These are phyloP conservation scores for Termitomyces sp. DNA, from an alignment of 768 basidiomycete genomes.

Conservation along the genomic window DNA sequence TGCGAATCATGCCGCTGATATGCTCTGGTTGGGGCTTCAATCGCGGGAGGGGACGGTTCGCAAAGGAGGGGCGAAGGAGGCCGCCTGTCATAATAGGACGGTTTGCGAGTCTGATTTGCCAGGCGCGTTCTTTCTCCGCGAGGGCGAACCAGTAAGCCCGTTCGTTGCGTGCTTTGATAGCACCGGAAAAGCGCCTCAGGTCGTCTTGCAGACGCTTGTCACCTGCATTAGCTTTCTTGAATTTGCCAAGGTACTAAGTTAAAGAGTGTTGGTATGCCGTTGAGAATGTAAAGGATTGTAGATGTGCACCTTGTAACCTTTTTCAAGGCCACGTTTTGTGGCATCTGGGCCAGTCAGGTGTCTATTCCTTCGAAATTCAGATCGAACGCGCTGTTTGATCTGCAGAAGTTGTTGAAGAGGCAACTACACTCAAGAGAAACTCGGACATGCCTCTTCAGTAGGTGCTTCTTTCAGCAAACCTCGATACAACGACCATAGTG, in stretches of 20 bases:
- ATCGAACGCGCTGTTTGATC: constrained; percentile 54
- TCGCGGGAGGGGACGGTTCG: constrained; percentile 70
- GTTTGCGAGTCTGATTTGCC: constrained; percentile 45
- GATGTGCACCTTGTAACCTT: constrained; percentile 51
- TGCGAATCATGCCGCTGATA: constrained; percentile 66
- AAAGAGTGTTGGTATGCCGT: not conserved
- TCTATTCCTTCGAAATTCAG: constrained; percentile 47
- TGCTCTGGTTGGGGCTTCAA: constrained; percentile 72
- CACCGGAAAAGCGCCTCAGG: constrained; percentile 51
- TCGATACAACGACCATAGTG: constrained; percentile 73
- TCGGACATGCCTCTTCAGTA: constrained; percentile 43
- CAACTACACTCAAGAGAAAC: not conserved
- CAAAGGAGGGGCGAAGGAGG: constrained; percentile 57
- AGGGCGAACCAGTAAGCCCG: constrained; percentile 44
- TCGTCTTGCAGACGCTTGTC: constrained; percentile 40
- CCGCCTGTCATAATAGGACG: constrained; percentile 71
- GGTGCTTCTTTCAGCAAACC: constrained; percentile 56
- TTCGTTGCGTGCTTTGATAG: constrained; percentile 47
- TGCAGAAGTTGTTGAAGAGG: constrained; percentile 20
- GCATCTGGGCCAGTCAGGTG: constrained; percentile 48
- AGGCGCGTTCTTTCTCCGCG: constrained; percentile 46
- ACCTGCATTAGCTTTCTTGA: constrained; percentile 48
- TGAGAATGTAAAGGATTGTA: not conserved
- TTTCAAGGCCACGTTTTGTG: constrained; percentile 41
- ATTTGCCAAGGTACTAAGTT: constrained; percentile 55